Conservation (phyloP, 768 basidiomycete species). For the Trametes villosa region DNA sequence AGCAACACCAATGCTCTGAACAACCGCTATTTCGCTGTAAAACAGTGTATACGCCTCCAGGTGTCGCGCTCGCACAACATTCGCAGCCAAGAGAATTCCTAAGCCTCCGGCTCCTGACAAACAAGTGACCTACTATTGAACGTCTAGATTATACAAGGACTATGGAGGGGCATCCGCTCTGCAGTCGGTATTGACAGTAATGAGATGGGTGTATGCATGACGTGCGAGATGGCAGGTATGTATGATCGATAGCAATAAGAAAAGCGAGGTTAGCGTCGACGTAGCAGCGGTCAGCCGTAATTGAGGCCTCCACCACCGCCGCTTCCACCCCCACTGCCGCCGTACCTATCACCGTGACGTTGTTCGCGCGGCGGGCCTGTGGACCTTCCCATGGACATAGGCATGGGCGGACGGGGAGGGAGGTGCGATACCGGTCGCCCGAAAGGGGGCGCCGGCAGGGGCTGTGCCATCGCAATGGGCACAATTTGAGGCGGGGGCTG, state of each 20-base stretch:
- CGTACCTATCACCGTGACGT: slow-evolving; percentile 22
- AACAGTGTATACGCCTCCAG: too few species aligned
- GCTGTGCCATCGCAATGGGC: slow-evolving; percentile 6
- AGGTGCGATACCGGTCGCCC: slow-evolving; percentile 16
- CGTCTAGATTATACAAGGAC: slow-evolving; percentile 8
- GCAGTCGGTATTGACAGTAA: not conserved
- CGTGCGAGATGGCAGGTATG: not conserved
- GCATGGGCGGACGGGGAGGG: slow-evolving; percentile 27
- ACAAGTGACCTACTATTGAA: slow-evolving; percentile 1
- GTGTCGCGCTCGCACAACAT: too few species aligned
- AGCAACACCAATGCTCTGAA: not conserved
- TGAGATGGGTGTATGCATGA: slow-evolving; percentile 1
- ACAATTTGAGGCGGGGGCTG: slow-evolving; percentile 24
- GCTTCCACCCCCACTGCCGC: slow-evolving; percentile 21
- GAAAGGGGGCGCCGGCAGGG: slow-evolving; percentile 20
- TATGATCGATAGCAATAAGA: slow-evolving; percentile 15
- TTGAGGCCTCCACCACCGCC: slow-evolving; percentile 32
- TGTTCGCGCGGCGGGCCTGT: slow-evolving; percentile 19
- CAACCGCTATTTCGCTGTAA: not conserved
- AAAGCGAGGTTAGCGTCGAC: not conserved
- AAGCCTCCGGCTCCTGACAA: too few species aligned
- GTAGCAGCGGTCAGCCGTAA: slow-evolving; percentile 32
- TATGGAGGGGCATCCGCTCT: not conserved
- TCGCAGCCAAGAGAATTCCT: too few species aligned
- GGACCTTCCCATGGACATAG: slow-evolving; percentile 18